Evolutionary conservation across 1,284 basidiomycete species (phyloP).

Genomic region (Volvariella volvacea): DNA sequence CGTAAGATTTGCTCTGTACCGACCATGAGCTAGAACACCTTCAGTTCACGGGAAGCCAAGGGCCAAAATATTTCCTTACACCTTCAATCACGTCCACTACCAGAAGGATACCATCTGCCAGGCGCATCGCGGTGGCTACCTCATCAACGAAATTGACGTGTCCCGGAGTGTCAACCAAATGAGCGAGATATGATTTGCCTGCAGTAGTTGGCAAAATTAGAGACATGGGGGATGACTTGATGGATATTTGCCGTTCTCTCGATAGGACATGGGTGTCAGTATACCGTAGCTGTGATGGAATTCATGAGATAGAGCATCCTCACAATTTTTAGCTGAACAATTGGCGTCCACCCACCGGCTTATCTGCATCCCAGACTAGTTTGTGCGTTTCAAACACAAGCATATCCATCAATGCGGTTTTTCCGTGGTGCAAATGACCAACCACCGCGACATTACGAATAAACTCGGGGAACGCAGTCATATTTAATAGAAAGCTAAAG

Average conservation of each 20-base stretch:
- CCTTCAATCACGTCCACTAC: conserved; percentile 97
- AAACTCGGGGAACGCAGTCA: conserved; percentile 92
- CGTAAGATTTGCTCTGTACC: conserved; percentile 83
- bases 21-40: conserved; percentile 67
- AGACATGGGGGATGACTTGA: conserved; percentile 97
- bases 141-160: conserved; percentile 99
- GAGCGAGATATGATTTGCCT: conserved; percentile 91
- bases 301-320: conserved; percentile 7
- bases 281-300: conserved; percentile 63
- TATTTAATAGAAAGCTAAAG: conserved; percentile 82
- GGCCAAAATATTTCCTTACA: conserved; percentile 40
- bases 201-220: conserved; percentile 82
- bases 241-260: conserved; percentile 84
- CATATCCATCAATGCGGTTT: conserved; percentile 96
- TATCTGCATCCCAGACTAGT: conserved; percentile 87
- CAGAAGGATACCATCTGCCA: conserved; percentile 91
- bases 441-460: conserved; percentile 92
- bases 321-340: background rate
- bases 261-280: conserved; percentile 94
- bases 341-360: conserved; percentile 50
- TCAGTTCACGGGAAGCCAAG: background rate
- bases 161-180: conserved; percentile 96
- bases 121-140: conserved; percentile 80
- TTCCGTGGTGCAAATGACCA: conserved; percentile 96
- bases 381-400: conserved; percentile 96